Conservation (phyloP, 306 rosid species). For the Neltuma alba region DNA sequence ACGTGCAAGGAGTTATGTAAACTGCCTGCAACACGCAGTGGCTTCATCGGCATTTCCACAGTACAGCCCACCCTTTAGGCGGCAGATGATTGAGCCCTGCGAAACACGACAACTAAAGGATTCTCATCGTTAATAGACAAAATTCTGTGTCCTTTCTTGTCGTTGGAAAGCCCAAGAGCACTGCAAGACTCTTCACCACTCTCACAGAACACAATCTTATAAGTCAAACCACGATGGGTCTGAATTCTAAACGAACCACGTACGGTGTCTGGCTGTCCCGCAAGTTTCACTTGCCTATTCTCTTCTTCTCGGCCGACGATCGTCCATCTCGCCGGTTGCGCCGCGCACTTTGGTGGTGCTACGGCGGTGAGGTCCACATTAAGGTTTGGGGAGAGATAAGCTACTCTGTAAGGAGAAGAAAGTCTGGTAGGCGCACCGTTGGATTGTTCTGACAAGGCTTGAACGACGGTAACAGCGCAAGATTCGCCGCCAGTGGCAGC, state of each 20-base stretch:
- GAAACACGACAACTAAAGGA: not conserved
- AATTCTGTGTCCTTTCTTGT: not conserved
- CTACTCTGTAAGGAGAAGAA: not conserved
- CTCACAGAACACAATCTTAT: not conserved
- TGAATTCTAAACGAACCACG: not conserved
- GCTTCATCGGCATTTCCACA: not conserved
- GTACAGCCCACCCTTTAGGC: not conserved
- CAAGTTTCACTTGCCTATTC: not conserved
- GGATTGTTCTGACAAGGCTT: not conserved
- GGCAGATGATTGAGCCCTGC: not conserved
- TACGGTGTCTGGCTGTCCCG: too few relatives aligned
- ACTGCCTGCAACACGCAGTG: not conserved
- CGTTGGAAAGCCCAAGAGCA: not conserved
- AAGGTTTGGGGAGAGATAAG: not conserved
- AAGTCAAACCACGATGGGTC: not conserved
- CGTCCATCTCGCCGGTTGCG: not conserved
- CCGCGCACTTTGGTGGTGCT: not conserved
- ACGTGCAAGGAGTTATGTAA: not conserved
- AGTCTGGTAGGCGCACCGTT: not conserved
- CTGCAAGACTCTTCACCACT: not conserved
- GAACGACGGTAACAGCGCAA: conserved; percentile 11
- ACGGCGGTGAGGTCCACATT: not conserved
- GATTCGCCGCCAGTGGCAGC: not conserved
- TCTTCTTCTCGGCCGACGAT: not conserved
- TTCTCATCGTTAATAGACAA: not conserved